Evolutionary conservation across 208 protist species (phyloP).

Genomic region (Endotrypanum monterogeii): DNA sequence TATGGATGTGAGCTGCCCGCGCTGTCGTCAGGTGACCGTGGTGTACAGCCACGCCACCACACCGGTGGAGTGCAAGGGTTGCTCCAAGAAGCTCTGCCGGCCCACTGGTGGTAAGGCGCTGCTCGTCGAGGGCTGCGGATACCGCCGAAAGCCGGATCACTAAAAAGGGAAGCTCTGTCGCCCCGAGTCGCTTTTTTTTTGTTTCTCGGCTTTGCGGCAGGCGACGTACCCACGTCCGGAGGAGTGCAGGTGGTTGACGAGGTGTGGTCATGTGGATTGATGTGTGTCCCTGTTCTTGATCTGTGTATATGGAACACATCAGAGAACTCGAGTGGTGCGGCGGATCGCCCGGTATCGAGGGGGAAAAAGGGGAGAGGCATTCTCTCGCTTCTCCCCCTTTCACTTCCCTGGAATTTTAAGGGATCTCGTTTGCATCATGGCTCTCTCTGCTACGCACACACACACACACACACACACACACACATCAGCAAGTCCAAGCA

Average conservation of each 20-base stretch:
- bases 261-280: neutral
- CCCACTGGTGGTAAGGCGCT: conserved; percentile 98
- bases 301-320: neutral
- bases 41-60: conserved; percentile 99
- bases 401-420: neutral
- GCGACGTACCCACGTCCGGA: neutral
- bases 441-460: too few relatives aligned
- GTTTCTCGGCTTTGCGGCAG: neutral
- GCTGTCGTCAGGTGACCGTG: conserved; percentile 95
- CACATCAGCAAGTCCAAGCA: neutral
- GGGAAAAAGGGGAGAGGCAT: neutral
- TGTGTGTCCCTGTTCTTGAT: neutral
- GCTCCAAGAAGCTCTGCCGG: conserved; percentile 96
- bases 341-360: neutral
- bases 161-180: conserved; percentile 37
- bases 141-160: conserved; percentile 96
- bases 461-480: too few relatives aligned
- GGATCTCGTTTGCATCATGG: too few relatives aligned
- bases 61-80: conserved; percentile 96
- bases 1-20: conserved; percentile 99
- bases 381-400: neutral
- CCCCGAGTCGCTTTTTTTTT: neutral
- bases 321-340: neutral
- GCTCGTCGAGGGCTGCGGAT: conserved; percentile 95
- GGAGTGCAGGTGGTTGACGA: neutral